Evolutionary conservation across 331 rosid genomes (phyloP).

Genomic region (Prunus yedoensis): DNA sequence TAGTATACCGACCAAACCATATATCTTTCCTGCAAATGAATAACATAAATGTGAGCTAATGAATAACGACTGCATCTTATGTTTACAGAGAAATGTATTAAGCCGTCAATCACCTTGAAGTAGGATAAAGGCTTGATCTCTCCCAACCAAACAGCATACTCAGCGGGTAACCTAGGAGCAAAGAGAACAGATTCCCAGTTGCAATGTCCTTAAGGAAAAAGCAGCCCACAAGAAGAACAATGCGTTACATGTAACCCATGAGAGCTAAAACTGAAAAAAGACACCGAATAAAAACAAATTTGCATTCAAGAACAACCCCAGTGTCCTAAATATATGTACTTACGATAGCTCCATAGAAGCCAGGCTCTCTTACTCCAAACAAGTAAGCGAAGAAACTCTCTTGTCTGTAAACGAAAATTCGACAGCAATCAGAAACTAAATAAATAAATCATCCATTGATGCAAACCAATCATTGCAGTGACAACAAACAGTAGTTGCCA

Average conservation of each 20-base stretch:
- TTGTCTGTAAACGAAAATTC: conserved; percentile 43
- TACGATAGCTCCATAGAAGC: conserved; percentile 83
- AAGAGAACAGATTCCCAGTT: conserved; percentile 72
- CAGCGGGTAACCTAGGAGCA: conserved; percentile 75
- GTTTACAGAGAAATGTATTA: conserved; percentile 9
- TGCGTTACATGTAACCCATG: neutral
- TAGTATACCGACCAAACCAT: conserved; percentile 46
- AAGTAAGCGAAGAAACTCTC: conserved; percentile 94
- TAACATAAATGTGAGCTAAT: conserved; percentile 25
- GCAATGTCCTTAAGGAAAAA: conserved; percentile 53
- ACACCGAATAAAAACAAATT: no score
- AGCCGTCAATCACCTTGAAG: conserved; percentile 58
- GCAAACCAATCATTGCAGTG: no score
- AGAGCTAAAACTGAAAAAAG: neutral
- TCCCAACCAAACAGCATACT: conserved; percentile 93
- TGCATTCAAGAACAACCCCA: neutral
- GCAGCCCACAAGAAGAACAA: neutral
- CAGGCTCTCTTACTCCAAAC: conserved; percentile 86
- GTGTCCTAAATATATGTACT: conserved; percentile 29
- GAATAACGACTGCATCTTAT: neutral
- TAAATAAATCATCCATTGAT: neutral
- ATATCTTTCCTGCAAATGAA: conserved; percentile 68
- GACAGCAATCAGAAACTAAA: neutral
- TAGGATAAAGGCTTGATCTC: conserved; percentile 56
- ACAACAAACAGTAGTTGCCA: no score